Conservation (phyloP, 2,329 filamentous ascomycete genomes). For the Sarocladiaceae sp. region DNA sequence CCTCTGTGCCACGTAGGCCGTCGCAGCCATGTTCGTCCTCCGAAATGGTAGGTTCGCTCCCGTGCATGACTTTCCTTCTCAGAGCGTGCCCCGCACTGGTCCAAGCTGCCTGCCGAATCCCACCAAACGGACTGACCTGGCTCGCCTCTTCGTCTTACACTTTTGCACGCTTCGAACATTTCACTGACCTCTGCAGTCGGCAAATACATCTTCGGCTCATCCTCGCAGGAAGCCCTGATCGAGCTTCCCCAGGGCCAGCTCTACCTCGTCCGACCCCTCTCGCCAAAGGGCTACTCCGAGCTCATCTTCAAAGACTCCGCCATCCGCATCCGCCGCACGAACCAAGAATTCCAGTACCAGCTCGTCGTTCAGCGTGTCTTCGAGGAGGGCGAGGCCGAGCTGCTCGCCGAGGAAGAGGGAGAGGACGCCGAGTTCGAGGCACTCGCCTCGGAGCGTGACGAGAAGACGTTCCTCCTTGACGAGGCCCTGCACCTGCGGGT, state of each 20-base stretch:
- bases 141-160: not conserved
- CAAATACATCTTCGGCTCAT: constrained; percentile 81
- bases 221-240: constrained; percentile 86
- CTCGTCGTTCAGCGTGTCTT: constrained; percentile 94
- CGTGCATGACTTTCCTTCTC: constrained; percentile 8
- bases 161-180: not conserved
- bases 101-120: not conserved
- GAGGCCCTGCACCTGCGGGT: constrained; percentile 83
- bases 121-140: not conserved
- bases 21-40: constrained; percentile 35
- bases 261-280: constrained; percentile 91
- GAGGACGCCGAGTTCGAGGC: constrained; percentile 74
- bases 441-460: constrained; percentile 80
- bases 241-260: constrained; percentile 95
- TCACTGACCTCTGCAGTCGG: constrained; percentile 53
- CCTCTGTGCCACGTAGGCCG: not conserved
- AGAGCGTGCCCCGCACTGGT: not conserved
- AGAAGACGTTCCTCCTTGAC: constrained; percentile 96
- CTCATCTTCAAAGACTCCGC: constrained; percentile 98
- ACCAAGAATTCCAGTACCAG: constrained; percentile 95
- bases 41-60: constrained; percentile 36
- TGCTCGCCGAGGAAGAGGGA: constrained; percentile 82
- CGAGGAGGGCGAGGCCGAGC: constrained; percentile 94
- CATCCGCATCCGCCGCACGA: constrained; percentile 85
- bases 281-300: constrained; percentile 96